Conservation (phyloP, 176 grass and related monocot genomes). For the Musa troglodytarum region DNA sequence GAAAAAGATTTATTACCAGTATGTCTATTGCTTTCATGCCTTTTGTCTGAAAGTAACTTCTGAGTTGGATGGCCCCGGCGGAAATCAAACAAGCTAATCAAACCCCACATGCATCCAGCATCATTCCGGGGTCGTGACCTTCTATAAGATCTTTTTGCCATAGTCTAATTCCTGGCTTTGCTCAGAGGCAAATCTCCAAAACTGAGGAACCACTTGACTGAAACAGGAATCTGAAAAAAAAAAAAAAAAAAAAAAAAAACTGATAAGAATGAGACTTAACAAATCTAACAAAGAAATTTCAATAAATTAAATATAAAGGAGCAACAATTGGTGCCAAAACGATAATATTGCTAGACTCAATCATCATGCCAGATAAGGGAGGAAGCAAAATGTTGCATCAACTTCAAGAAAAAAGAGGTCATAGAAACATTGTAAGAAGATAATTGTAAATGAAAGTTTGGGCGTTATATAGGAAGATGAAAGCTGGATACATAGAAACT, state of each 20-base stretch:
- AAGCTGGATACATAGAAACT: no score
- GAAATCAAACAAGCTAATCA: slow-evolving; percentile 92
- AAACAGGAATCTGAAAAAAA: background rate
- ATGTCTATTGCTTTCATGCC: slow-evolving; percentile 37
- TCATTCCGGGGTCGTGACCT: slow-evolving; percentile 35
- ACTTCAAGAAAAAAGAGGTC: no score
- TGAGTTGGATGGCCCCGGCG: slow-evolving; percentile 33
- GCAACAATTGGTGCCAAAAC: no score
- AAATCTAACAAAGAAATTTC: background rate
- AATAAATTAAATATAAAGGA: no score
- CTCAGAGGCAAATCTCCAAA: background rate
- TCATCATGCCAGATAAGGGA: no score
- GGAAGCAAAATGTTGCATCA: no score
- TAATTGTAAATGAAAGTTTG: no score
- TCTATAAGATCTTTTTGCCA: slow-evolving; percentile 53
- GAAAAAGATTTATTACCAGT: slow-evolving; percentile 9
- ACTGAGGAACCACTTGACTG: background rate
- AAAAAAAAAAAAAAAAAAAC: no score
- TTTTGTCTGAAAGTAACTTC: slow-evolving; percentile 62
- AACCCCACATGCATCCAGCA: slow-evolving; percentile 84
- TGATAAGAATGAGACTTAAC: background rate
- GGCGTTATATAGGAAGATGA: no score
- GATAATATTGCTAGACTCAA: no score
- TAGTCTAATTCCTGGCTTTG: slow-evolving; percentile 13
- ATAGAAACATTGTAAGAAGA: no score